A percentile compares a stretch with the other conserved stretches of the same genome.
Evolutionary conservation across 1,139 yeast species (phyloP).

Genomic region (Yamadazyma sp.): DNA sequence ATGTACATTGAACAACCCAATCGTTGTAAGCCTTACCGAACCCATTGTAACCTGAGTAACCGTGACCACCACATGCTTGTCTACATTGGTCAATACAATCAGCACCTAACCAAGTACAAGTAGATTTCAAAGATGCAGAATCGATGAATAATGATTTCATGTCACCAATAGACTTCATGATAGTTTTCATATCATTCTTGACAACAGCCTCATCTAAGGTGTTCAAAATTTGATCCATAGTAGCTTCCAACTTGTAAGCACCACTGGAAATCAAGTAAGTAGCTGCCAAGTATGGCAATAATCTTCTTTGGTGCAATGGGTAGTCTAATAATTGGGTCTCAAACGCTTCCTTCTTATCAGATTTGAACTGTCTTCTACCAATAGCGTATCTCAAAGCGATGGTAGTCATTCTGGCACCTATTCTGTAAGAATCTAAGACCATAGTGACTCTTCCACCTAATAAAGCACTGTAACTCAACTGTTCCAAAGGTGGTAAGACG

Average conservation of each 20-base stretch:
- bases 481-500: conserved; percentile 76
- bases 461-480: conserved; percentile 82
- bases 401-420: conserved; percentile 75
- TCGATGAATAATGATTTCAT: conserved; percentile 80
- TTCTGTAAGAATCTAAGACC: conserved; percentile 83
- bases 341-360: conserved; percentile 24
- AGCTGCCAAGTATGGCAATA: conserved; percentile 76
- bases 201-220: conserved; percentile 56
- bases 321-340: conserved; percentile 78
- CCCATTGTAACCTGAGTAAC: conserved; percentile 86
- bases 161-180: conserved; percentile 53
- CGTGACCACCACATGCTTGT: conserved; percentile 98
- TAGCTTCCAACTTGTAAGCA: conserved; percentile 61
- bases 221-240: conserved; percentile 51
- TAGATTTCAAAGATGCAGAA: conserved; percentile 87
- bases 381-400: conserved; percentile 88
- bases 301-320: conserved; percentile 82
- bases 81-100: conserved; percentile 82
- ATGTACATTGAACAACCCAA: conserved; percentile 95
- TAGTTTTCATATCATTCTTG: conserved; percentile 40
- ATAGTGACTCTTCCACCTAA: conserved; percentile 86
- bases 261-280: conserved; percentile 78
- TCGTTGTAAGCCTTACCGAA: conserved; percentile 87
- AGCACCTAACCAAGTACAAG: conserved; percentile 84
- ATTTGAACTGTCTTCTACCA: conserved; percentile 82